Conservation (phyloP, 2,329 filamentous ascomycete species). For the Tolypocladium endophyticum region DNA sequence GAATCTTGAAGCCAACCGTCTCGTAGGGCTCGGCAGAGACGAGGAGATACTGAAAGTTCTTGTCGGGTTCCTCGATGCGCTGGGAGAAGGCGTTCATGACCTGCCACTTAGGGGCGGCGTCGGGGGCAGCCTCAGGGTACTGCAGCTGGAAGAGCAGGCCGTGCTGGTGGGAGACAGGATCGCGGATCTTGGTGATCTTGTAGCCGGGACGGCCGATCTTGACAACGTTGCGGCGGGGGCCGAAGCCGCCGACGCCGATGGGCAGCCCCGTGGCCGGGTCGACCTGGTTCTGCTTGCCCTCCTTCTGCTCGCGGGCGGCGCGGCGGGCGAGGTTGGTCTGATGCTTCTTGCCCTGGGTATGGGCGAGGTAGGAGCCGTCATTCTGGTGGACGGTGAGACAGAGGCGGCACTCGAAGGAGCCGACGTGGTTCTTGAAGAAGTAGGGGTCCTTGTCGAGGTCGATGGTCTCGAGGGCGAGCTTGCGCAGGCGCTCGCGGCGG, state of each 20-base stretch:
- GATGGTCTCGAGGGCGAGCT: conserved; percentile 96
- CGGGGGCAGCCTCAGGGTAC: conserved; percentile 78
- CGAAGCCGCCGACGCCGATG: conserved; percentile 59
- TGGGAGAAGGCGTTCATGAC: conserved; percentile 99
- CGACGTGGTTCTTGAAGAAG: conserved; percentile 99
- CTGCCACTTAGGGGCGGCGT: conserved; percentile 70
- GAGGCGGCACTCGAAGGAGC: conserved; percentile 93
- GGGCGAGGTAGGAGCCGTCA: conserved; percentile 95
- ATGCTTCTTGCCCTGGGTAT: conserved; percentile 97
- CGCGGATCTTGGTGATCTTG: conserved; percentile 92
- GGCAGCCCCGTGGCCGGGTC: conserved; percentile 61
- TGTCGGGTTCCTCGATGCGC: conserved; percentile 88
- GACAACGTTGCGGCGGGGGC: conserved; percentile 69
- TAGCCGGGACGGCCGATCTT: conserved; percentile 96
- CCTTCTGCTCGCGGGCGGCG: conserved; percentile 88
- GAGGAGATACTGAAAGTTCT: conserved; percentile 87
- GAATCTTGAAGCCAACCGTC: conserved; percentile 93
- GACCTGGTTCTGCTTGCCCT: conserved; percentile 62
- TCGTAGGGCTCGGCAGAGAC: conserved; percentile 97
- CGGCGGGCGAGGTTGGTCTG: conserved; percentile 95
- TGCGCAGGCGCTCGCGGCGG: conserved; percentile 91
- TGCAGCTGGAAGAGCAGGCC: conserved; percentile 93
- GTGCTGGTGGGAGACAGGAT: conserved; percentile 78
- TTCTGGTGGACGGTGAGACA: conserved; percentile 98
- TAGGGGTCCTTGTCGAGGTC: conserved; percentile 99